A percentile compares a stretch with the other conserved stretches of the same genome.
Evolutionary conservation across 805 yeast genomes (phyloP).

Genomic region (Kregervanrija fluxuum): DNA sequence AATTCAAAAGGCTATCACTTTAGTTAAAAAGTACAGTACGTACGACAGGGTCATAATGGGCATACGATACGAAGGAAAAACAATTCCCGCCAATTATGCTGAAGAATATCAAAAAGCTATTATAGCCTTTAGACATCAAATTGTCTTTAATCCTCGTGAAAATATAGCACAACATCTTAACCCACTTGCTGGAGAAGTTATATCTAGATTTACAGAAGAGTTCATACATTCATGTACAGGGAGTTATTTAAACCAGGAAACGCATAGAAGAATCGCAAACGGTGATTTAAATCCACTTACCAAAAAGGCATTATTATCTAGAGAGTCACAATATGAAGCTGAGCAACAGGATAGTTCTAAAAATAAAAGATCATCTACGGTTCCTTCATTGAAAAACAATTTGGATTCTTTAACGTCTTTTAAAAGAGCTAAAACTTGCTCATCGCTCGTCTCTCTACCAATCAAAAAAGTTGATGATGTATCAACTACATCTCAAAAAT

Average conservation of each 20-base stretch:
- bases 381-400: constrained; percentile 2
- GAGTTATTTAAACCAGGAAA: constrained; percentile 31
- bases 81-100: constrained; percentile 50
- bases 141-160: constrained; percentile 68
- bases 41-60: constrained; percentile 51
- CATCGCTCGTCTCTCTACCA: constrained; percentile 1
- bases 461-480: neutral
- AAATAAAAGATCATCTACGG: constrained; percentile 1
- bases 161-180: constrained; percentile 49
- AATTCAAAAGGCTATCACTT: constrained; percentile 59
- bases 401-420: neutral
- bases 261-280: constrained; percentile 49
- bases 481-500: neutral
- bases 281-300: constrained; percentile 67
- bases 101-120: constrained; percentile 60
- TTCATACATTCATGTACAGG: constrained; percentile 38
- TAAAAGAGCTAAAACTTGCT: neutral
- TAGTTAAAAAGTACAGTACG: constrained; percentile 44
- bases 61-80: constrained; percentile 55
- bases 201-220: constrained; percentile 17
- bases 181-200: constrained; percentile 39
- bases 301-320: constrained; percentile 36
- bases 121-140: constrained; percentile 74
- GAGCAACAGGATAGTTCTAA: neutral
- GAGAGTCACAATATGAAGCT: constrained; percentile 34